Conservation (phyloP, 2,329 filamentous ascomycete genomes). For the Pseudogymnoascus sp. region DNA sequence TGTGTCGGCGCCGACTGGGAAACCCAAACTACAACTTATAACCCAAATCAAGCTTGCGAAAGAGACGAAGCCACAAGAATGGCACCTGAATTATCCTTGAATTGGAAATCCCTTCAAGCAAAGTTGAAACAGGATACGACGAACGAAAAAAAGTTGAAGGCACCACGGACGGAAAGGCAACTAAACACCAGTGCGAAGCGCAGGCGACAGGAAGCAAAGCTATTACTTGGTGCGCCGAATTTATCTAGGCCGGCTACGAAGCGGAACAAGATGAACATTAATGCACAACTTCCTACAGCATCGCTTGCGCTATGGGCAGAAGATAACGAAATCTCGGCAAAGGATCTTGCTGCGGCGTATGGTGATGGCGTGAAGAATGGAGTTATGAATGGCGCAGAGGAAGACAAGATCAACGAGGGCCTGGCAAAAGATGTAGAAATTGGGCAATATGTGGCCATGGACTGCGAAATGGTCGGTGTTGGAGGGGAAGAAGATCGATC, state of each 20-base stretch:
- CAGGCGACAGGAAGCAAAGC: constrained; percentile 25
- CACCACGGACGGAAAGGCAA: constrained; percentile 24
- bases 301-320: constrained; percentile 52
- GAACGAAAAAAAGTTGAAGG: constrained; percentile 26
- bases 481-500: constrained; percentile 62
- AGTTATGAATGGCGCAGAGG: constrained; percentile 36
- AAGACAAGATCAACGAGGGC: constrained; percentile 54
- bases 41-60: not conserved
- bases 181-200: constrained; percentile 28
- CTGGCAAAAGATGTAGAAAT: constrained; percentile 53
- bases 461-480: constrained; percentile 97
- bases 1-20: not conserved
- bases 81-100: constrained; percentile 46
- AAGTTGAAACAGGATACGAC: constrained; percentile 39
- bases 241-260: constrained; percentile 5
- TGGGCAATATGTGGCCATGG: constrained; percentile 85
- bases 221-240: constrained; percentile 12
- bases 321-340: constrained; percentile 51
- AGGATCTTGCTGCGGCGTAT: constrained; percentile 54
- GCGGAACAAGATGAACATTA: constrained; percentile 43
- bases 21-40: not conserved
- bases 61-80: constrained; percentile 18
- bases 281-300: constrained; percentile 36
- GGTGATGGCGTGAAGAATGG: constrained; percentile 43
- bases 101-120: constrained; percentile 72